Evolutionary conservation across 1,284 basidiomycete genomes (phyloP).

Genomic region (Cystobasidium sp.): DNA sequence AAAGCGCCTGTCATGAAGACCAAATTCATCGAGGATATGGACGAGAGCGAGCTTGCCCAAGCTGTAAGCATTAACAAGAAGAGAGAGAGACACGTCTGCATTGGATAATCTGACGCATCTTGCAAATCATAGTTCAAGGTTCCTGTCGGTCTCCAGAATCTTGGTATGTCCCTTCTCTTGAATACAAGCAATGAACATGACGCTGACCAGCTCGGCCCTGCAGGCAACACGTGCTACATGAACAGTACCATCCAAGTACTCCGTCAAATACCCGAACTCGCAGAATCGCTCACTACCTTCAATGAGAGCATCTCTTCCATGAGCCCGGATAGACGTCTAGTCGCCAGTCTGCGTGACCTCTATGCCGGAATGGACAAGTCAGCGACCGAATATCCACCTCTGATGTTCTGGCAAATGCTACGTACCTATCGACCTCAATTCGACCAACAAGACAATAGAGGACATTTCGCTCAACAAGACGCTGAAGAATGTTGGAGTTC

Average conservation of each 20-base stretch:
- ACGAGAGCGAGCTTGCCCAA: slow-evolving; percentile 76
- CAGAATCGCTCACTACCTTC: slow-evolving; percentile 68
- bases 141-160: slow-evolving; percentile 65
- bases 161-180: slow-evolving; percentile 40
- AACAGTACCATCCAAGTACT: slow-evolving; percentile 93
- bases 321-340: slow-evolving; percentile 58
- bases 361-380: slow-evolving; percentile 75
- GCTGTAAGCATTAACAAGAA: slow-evolving; percentile 61
- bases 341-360: slow-evolving; percentile 70
- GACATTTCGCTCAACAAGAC: slow-evolving; percentile 87
- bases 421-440: slow-evolving; percentile 88
- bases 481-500: slow-evolving; percentile 94
- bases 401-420: slow-evolving; percentile 64
- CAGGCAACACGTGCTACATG: slow-evolving; percentile 72
- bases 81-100: slow-evolving; percentile 39
- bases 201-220: not conserved
- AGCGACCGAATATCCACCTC: slow-evolving; percentile 76
- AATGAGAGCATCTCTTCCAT: slow-evolving; percentile 51
- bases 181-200: not conserved
- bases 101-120: not conserved
- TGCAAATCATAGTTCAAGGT: slow-evolving; percentile 54
- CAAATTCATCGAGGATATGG: slow-evolving; percentile 84
- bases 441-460: slow-evolving; percentile 69
- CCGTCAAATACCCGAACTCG: slow-evolving; percentile 85
- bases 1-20: slow-evolving; percentile 77